Evolutionary conservation across 1,284 basidiomycete genomes (phyloP).

Genomic region (Apiotrichum porosum): DNA sequence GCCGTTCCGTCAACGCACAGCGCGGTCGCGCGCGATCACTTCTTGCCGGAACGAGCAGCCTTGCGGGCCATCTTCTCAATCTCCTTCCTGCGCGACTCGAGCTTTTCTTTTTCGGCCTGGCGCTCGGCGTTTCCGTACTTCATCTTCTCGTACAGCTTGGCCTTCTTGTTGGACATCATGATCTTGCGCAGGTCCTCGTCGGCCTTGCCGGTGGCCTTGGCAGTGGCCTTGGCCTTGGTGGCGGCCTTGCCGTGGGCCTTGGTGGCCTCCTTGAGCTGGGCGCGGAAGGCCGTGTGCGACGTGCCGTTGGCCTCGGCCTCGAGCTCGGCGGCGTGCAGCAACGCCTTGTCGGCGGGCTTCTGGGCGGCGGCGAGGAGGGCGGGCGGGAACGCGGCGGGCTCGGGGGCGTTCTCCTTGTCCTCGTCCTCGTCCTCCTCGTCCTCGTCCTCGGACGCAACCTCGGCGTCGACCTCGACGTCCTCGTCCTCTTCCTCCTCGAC

Average conservation of each 20-base stretch:
- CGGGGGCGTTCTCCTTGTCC: constrained; percentile 42
- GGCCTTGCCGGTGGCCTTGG: constrained; percentile 36
- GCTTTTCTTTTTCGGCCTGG: constrained; percentile 60
- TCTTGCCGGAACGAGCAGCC: constrained; percentile 28
- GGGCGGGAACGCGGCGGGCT: constrained; percentile 46
- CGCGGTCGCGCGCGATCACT: too few relatives aligned
- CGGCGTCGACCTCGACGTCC: constrained; percentile 37
- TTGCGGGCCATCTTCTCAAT: constrained; percentile 60
- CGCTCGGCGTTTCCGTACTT: constrained; percentile 80
- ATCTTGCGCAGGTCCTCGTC: constrained; percentile 96
- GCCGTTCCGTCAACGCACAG: too few relatives aligned
- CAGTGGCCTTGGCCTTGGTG: constrained; percentile 27
- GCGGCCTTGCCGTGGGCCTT: constrained; percentile 51
- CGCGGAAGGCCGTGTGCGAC: constrained; percentile 76
- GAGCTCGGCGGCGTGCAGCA: constrained; percentile 82
- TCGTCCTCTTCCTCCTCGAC: constrained; percentile 47
- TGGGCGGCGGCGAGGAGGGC: constrained; percentile 57
- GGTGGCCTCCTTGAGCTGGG: constrained; percentile 65
- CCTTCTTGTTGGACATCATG: constrained; percentile 96
- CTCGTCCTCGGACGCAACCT: constrained; percentile 43
- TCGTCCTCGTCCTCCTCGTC: constrained; percentile 45
- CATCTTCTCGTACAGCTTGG: constrained; percentile 93
- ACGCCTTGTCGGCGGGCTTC: constrained; percentile 61
- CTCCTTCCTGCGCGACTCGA: constrained; percentile 59
- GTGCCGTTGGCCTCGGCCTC: constrained; percentile 87